Percentiles rank a stretch among this genome's conserved stretches.
These are phyloP conservation scores for Cutaneotrichosporon dermatis DNA, from an alignment of 1,284 basidiomycete species.

Conservation along the genomic window DNA sequence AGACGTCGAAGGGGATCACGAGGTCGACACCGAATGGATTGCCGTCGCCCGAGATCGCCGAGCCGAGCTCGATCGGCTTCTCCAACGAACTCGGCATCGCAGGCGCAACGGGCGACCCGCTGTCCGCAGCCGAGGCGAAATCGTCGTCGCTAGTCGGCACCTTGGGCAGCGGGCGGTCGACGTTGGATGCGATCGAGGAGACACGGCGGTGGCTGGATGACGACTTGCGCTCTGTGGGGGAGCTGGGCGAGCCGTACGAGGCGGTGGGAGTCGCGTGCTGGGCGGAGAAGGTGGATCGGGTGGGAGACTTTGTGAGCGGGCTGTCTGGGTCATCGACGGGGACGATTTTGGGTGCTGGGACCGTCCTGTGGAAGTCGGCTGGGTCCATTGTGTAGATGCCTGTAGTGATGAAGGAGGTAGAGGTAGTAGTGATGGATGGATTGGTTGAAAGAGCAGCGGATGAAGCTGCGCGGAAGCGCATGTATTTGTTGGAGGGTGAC, in stretches of 20 bases:
- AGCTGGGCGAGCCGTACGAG: not conserved
- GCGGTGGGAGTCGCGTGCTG: not conserved
- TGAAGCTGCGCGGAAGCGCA: not conserved
- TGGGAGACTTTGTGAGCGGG: not conserved
- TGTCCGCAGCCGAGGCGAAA: not conserved
- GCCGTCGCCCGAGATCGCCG: not conserved
- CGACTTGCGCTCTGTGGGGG: not conserved
- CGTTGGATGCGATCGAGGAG: not conserved
- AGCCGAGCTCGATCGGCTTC: no score
- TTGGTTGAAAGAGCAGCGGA: not conserved
- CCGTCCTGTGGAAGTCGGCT: not conserved
- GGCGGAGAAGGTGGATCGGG: not conserved
- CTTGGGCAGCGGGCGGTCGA: no score
- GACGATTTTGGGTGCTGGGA: constrained; percentile 1
- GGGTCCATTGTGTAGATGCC: constrained; percentile 1
- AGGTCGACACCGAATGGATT: constrained; percentile 46
- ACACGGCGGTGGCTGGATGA: not conserved
- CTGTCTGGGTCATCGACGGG: not conserved
- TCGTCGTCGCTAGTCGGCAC: no score
- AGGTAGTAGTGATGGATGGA: not conserved
- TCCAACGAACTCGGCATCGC: no score
- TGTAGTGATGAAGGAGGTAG: not conserved
- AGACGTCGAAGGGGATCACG: constrained; percentile 34
- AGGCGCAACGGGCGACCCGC: no score
- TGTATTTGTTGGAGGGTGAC: not conserved